Evolutionary conservation across 2,329 filamentous ascomycete genomes (phyloP), one percentile per base, ranked within the genome.

Genomic region (Alternaria hordeiaustralica): DNA sequence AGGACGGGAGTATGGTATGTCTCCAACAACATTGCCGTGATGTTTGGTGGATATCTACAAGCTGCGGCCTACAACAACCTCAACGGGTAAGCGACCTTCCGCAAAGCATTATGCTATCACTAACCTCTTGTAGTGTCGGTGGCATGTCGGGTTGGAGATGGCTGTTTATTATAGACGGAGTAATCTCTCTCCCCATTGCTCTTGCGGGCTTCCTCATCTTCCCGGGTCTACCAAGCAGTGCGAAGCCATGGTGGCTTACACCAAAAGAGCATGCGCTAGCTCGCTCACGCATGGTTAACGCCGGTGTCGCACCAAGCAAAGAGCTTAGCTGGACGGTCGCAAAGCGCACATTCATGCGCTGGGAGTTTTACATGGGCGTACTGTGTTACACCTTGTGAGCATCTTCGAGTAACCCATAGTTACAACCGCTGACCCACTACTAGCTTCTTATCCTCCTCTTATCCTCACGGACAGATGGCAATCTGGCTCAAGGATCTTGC

Each of bases 11-110:
- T 86, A 12, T 87, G 86, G 78, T 87, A 83, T 57, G 81, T 86
- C 0, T 84, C 83, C 25, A 84, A 85, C 9, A 84, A 83, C 5
- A 79, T 87, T 0, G 86, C 85, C 0, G 78, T 80, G n/a, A 87
- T 88, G 83, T 84, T 88, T 51, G 85, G 84, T n/a, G 86, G 86
- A 2, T 88, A 87, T 61, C 78, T 88, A 0, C 86, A 87, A 75
- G 83, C 86, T 1, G 86, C 84, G 0, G 84, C 84, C 0, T 86
- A 87, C 70, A 83, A 82, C 20, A 84, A 84, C 26, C 78, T 88
- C 0, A 84, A 85, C 18, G 86, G 86, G 67, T 65, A 49, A 41
- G 61, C 43, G 7, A 18, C 7, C 3, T 15, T 10, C 26, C 10
- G 5, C 4, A 3, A 9, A n/a, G 5, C 2, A 5, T 25, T 11